These are phyloP conservation scores for Boletus subparvulus DNA, from an alignment of 768 basidiomycete species.

Conservation along the genomic window DNA sequence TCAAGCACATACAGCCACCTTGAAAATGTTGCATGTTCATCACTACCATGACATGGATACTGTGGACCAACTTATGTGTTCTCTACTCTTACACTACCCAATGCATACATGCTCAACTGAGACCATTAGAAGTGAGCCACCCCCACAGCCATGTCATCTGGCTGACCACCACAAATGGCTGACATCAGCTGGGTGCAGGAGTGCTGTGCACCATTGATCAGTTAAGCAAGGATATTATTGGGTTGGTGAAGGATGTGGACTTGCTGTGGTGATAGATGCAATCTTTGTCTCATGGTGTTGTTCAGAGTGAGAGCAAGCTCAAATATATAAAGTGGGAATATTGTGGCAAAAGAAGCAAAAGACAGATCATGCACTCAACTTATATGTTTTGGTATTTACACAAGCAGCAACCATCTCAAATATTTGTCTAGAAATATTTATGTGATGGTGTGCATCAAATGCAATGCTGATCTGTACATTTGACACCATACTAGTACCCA, in stretches of 20 bases:
- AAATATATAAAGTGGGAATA: neutral
- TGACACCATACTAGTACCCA: too few relatives aligned
- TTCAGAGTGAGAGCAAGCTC: neutral
- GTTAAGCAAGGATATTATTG: neutral
- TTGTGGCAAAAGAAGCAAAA: neutral
- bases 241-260: too few relatives aligned
- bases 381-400: too few relatives aligned
- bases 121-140: constrained; percentile 5
- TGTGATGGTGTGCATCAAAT: too few relatives aligned
- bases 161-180: neutral
- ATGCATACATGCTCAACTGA: neutral
- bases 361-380: neutral
- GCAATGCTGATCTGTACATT: too few relatives aligned
- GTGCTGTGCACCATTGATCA: constrained; percentile 4
- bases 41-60: neutral
- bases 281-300: neutral
- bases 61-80: neutral
- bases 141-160: neutral
- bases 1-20: neutral
- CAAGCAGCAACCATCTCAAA: too few relatives aligned
- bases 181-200: neutral
- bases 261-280: neutral
- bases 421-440: too few relatives aligned
- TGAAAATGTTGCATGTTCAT: neutral
- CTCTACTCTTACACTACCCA: too few relatives aligned